Conservation (phyloP, 805 yeast species). For the Nakazawaea holstii region DNA sequence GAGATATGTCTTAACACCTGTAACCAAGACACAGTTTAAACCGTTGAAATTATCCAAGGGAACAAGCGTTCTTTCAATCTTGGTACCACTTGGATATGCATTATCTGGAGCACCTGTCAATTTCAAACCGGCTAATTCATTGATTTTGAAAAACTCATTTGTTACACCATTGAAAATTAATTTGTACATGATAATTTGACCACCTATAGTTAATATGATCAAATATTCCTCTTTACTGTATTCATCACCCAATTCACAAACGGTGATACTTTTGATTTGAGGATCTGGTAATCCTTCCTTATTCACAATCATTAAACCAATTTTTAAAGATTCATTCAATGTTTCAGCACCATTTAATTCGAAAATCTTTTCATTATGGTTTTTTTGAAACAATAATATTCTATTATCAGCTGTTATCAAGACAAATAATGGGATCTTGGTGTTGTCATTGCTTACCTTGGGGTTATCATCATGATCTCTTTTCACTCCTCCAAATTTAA, state of each 20-base stretch:
- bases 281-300: slow-evolving; percentile 62
- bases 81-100: slow-evolving; percentile 64
- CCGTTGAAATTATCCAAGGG: slow-evolving; percentile 55
- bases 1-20: slow-evolving; percentile 70
- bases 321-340: slow-evolving; percentile 35
- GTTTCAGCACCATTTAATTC: slow-evolving; percentile 45
- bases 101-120: slow-evolving; percentile 80
- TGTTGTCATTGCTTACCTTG: slow-evolving; percentile 18
- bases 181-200: slow-evolving; percentile 68
- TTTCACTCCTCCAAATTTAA: slow-evolving; percentile 24
- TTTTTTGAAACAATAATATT: slow-evolving; percentile 55
- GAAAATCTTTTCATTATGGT: slow-evolving; percentile 47
- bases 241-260: slow-evolving; percentile 60
- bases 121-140: slow-evolving; percentile 34
- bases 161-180: slow-evolving; percentile 43
- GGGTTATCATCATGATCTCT: slow-evolving; percentile 20
- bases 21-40: slow-evolving; percentile 55
- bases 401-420: slow-evolving; percentile 76
- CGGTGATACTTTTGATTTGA: slow-evolving; percentile 58
- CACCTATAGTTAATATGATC: slow-evolving; percentile 72
- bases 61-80: slow-evolving; percentile 62
- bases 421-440: slow-evolving; percentile 44
- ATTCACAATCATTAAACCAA: slow-evolving; percentile 44
- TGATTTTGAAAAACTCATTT: slow-evolving; percentile 36
- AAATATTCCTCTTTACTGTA: slow-evolving; percentile 53